phyloP scores from a whole-genome alignment of 108 stramenopile genomes.

The Pseudonitzschia multiseries region DNA sequence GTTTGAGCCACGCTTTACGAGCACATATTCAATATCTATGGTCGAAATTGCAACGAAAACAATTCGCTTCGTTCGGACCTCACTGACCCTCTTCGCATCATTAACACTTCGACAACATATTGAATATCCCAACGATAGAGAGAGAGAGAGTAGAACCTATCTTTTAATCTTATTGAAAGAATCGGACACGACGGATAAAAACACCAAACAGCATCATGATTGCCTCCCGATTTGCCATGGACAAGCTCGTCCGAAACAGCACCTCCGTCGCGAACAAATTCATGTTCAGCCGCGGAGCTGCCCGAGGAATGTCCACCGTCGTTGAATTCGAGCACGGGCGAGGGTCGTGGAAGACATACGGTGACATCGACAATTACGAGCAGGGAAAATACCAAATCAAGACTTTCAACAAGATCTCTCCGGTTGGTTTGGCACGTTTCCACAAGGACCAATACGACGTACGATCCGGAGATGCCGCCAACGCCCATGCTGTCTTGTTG shows the following conservation, averaged over 20 bases:
- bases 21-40: neutral
- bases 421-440: conserved; percentile 68
- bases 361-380: conserved; percentile 67
- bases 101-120: neutral
- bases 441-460: conserved; percentile 69
- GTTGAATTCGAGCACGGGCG: conserved; percentile 80
- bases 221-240: conserved; percentile 14
- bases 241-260: conserved; percentile 10
- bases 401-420: conserved; percentile 92
- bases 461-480: conserved; percentile 45
- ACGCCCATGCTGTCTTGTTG: conserved; percentile 86
- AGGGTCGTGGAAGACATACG: conserved; percentile 80
- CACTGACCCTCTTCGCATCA: too few relatives aligned
- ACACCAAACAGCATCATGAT: conserved; percentile 13
- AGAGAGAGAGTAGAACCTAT: too few relatives aligned
- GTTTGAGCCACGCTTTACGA: neutral
- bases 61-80: neutral
- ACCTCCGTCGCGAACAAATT: conserved; percentile 4
- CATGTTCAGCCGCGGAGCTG: conserved; percentile 2
- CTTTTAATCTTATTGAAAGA: neutral
- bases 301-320: conserved; percentile 46
- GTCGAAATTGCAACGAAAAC: neutral
- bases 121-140: neutral
- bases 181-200: neutral
- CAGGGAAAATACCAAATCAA: conserved; percentile 88